Evolutionary conservation across 1,139 yeast species (phyloP), one percentile per base, ranked within the genome.

Genomic region (Lipomyces yarrowii): DNA sequence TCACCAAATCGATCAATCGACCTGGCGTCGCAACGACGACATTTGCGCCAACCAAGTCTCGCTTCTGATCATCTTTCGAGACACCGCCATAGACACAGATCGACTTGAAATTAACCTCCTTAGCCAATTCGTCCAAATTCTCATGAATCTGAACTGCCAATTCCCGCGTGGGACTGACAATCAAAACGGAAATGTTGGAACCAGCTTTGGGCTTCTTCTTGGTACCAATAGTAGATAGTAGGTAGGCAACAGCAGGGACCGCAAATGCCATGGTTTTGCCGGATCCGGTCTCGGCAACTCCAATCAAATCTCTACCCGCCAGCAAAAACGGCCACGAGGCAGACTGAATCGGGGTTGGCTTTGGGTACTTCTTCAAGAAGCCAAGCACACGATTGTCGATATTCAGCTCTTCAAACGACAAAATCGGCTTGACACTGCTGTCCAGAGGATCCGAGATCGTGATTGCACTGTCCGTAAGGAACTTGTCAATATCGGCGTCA

Each of bases 251-350:
- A n/a, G 98, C 98, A 57, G 99, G 99, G 23, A 94, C 96, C 75
- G 98, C 97, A 77, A 94, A 94, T 0, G 98, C 98, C 79, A 93
- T 88, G 0, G 99, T 94, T 78, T 94, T 94, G 74, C 99, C 99
- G 0, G 97, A 91, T 58, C 99, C 99, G 13, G 99, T 94, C 80
- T 94, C 98, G 37, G 99, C 99, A 69, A 96, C 98, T 76, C 99
- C 99, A 71, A 94, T 86, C 52, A 93, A 97, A 77, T 94, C 99
- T 71, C 89, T 84, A 23, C 90, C 90, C 46, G 86, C 80, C 63
- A 94, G 81, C 63, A 96, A 80, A 75, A 86, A 92, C 71, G 99
- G 99, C 99, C 99, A 94, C 13, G 98, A 86, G 46, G 88, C 93
- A n/a, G 97, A 86, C 81, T 94, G 99, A 74, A 94, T 94, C 46